Evolutionary conservation across 768 basidiomycete genomes (phyloP), one percentile per base, ranked within the genome.

Genomic region (Mrakia gelida): DNA sequence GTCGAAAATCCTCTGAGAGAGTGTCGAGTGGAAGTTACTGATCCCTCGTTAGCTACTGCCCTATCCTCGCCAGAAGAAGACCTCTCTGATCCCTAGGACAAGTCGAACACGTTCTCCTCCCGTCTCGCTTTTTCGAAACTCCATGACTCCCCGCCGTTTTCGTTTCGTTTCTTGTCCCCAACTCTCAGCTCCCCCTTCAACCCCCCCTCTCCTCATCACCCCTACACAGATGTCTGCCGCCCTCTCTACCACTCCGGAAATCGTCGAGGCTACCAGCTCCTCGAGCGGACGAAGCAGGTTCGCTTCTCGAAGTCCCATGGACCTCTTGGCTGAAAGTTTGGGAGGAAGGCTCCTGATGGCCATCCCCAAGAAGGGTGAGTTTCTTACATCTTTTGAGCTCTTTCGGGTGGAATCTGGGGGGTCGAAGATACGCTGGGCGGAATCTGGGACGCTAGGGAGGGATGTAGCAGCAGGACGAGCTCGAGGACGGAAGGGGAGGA

Each of bases 341-440:
- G 88, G 93, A 79, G 94, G 93, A 68, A 89, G 95, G 62, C 83
- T 96, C 79, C 87, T 99, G 56, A 96, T 99, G 81, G 96, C 95
- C 13, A 93, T 99, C 81, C 96, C 96, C 2, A 98, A 98, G 87
- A 99, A 98, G 89, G 96, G 96, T 91, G 78, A 74, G 80, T 68
- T 16, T 13, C 32, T 91, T 76, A 74, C 79, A 67, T 28, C 10
- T 65, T 38, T 32, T 10, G 4, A 26, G 32, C 32, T 10, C 5
- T 63, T 5, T 32, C 10, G 63, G 30, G 32, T 32, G 32, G 32
- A 26, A 16, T 5, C 8, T 21, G 32, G 62, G 62, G 6, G 62
- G 30, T 16, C 9, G 32, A 63, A 30, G 28, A 4, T n/a, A 9
- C 13, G 62, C 28, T 30, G 28, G 62, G n/a, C 28, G 62, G 13